phyloP scores from a whole-genome alignment of 768 basidiomycete genomes.

The Leucocoprinus leucothites region DNA sequence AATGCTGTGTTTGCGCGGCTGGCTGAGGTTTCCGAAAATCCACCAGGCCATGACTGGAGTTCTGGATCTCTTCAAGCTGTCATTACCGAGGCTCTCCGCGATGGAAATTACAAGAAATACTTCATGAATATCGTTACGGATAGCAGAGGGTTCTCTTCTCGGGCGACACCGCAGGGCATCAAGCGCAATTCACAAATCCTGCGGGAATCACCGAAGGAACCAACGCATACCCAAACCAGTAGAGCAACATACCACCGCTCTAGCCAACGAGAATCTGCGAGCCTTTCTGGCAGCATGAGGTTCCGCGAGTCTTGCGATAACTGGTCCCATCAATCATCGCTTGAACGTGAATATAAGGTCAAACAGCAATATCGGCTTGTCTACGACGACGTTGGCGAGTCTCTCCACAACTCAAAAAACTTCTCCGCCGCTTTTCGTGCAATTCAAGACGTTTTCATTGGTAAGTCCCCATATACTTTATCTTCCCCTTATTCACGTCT shows the following conservation, averaged over 20 bases:
- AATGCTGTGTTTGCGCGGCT: conserved; percentile 6
- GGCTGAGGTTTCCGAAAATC: conserved; percentile 1
- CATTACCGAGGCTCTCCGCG: neutral
- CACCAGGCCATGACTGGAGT: neutral
- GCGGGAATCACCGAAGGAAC: too few relatives aligned
- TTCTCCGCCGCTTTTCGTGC: neutral
- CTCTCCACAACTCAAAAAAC: neutral
- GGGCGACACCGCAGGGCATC: too few relatives aligned
- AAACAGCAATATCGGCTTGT: neutral
- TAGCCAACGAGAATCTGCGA: neutral
- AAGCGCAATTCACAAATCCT: too few relatives aligned
- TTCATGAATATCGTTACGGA: neutral
- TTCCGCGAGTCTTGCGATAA: neutral
- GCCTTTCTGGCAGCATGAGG: neutral
- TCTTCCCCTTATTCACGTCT: too few relatives aligned
- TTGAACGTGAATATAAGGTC: neutral
- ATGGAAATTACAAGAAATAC: neutral
- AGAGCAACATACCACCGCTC: too few relatives aligned
- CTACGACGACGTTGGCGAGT: neutral
- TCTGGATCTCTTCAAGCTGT: neutral
- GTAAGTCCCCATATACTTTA: neutral
- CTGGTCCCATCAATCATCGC: neutral
- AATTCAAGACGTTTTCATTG: neutral
- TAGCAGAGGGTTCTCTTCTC: too few relatives aligned
- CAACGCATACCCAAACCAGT: too few relatives aligned